Conservation (phyloP, 495 filamentous ascomycete species). For the Ramalina peruviana region DNA sequence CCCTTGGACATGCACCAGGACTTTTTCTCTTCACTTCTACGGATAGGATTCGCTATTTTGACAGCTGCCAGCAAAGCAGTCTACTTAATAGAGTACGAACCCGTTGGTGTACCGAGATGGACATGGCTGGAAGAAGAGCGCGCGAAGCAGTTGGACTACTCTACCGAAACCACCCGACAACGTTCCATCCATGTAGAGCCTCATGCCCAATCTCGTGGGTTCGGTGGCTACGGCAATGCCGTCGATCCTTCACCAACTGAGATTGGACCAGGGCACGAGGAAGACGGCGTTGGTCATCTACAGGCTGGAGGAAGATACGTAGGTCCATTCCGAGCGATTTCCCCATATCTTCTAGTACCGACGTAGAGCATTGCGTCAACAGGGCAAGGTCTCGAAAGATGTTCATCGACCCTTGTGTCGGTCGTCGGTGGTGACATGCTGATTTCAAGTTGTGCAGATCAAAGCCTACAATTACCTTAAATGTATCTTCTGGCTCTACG, state of each 20-base stretch:
- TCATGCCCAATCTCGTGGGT: conserved; percentile 19
- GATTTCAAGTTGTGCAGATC: not conserved
- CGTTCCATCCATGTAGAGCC: conserved; percentile 21
- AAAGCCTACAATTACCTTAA: conserved; percentile 61
- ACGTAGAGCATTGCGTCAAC: too few species aligned
- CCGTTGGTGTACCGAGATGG: conserved; percentile 57
- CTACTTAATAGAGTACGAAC: conserved; percentile 77
- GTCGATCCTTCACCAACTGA: conserved; percentile 32
- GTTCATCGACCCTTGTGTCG: too few species aligned
- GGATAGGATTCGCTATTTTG: conserved; percentile 70
- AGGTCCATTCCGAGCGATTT: too few species aligned
- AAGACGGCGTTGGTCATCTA: conserved; percentile 61
- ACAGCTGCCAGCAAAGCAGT: conserved; percentile 92
- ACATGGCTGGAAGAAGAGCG: conserved; percentile 91
- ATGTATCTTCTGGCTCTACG: conserved; percentile 52
- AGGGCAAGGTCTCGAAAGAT: too few species aligned
- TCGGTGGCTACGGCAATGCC: conserved; percentile 52
- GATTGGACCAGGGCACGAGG: conserved; percentile 26
- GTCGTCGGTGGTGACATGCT: too few species aligned
- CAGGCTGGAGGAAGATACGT: conserved; percentile 60
- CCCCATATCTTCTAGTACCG: too few species aligned
- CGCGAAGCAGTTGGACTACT: conserved; percentile 44
- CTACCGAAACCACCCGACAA: conserved; percentile 20
- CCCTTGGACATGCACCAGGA: conserved; percentile 75
- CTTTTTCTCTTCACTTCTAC: conserved; percentile 82